These are phyloP conservation scores for Solanum hybrid DNA, from an alignment of 305 asterid species.

Conservation along the genomic window DNA sequence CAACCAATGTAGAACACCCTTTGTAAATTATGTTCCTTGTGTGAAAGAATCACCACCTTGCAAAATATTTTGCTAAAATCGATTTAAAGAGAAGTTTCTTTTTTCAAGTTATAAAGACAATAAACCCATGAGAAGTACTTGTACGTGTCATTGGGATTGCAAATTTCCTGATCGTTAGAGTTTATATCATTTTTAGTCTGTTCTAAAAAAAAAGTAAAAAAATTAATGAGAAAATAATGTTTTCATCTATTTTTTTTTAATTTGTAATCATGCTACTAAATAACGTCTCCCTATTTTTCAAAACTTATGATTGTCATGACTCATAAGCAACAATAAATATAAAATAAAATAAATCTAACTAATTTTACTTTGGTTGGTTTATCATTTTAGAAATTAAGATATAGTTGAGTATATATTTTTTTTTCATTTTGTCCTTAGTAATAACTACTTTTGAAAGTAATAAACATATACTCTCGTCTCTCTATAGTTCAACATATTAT, in stretches of 20 bases:
- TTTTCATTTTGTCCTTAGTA: neutral
- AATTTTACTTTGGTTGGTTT: neutral
- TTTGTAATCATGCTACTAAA: neutral
- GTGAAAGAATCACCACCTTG: too few species aligned
- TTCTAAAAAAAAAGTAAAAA: too few species aligned
- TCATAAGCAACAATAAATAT: neutral
- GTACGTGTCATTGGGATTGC: neutral
- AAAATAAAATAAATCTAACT: too few species aligned
- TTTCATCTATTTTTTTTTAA: too few species aligned
- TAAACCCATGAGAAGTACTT: too few species aligned
- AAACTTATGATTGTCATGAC: neutral
- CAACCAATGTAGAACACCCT: too few species aligned
- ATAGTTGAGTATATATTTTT: neutral
- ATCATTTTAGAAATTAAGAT: neutral
- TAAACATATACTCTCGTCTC: neutral
- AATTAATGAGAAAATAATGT: neutral
- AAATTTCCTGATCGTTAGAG: neutral
- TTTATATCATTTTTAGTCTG: neutral
- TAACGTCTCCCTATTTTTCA: neutral
- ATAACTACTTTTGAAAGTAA: neutral
- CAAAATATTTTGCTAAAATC: too few species aligned
- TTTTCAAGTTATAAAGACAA: neutral
- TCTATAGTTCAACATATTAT: neutral
- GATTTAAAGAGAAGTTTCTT: neutral
- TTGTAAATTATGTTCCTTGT: too few species aligned